phyloP scores from a whole-genome alignment of 2,329 filamentous ascomycete genomes.

The Trichoderma arundinaceum region DNA sequence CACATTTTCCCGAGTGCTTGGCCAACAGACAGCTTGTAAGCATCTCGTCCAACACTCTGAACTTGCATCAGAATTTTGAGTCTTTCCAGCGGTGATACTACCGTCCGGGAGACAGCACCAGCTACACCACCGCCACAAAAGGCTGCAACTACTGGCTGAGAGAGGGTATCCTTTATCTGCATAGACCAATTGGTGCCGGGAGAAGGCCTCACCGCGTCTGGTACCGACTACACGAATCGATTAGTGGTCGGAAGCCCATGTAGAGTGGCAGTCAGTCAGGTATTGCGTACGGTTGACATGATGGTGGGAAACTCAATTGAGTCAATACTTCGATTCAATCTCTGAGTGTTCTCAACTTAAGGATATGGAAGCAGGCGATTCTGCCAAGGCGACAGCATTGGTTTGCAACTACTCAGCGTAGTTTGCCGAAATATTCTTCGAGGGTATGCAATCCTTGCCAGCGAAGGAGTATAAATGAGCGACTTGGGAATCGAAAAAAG shows the following conservation, averaged over 20 bases:
- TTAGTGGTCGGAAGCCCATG: slow-evolving; percentile 3
- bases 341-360: slow-evolving; percentile 32
- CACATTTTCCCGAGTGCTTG: slow-evolving; percentile 95
- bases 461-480: slow-evolving; percentile 9
- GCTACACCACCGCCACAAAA: slow-evolving; percentile 95
- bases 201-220: slow-evolving; percentile 38
- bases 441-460: neutral
- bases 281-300: slow-evolving; percentile 44
- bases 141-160: slow-evolving; percentile 85
- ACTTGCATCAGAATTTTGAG: slow-evolving; percentile 98
- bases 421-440: slow-evolving; percentile 6
- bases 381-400: slow-evolving; percentile 29
- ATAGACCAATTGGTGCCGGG: slow-evolving; percentile 38
- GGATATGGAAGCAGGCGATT: slow-evolving; percentile 33
- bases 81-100: slow-evolving; percentile 93
- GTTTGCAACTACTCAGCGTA: slow-evolving; percentile 34
- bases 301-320: slow-evolving; percentile 28
- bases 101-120: slow-evolving; percentile 94
- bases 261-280: neutral
- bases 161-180: slow-evolving; percentile 60
- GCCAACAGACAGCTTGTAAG: slow-evolving; percentile 90
- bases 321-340: slow-evolving; percentile 34
- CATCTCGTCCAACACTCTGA: slow-evolving; percentile 85
- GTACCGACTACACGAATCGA: slow-evolving; percentile 37
- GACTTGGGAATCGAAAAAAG: slow-evolving; percentile 10